Conservation (phyloP, 345 rosid species). For the Salix udensis region DNA sequence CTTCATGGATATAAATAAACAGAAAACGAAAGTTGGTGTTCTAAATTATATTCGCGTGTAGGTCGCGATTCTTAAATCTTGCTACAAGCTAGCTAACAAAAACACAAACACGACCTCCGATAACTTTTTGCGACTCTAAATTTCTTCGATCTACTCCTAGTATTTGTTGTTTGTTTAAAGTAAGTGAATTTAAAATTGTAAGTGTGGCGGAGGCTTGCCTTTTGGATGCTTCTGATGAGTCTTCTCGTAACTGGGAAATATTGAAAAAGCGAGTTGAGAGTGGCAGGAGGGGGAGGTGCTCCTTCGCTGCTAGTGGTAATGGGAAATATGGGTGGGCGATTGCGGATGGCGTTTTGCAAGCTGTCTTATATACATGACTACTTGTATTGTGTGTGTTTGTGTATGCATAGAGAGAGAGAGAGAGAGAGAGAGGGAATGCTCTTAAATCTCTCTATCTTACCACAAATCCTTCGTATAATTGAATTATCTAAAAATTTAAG, state of each 20-base stretch:
- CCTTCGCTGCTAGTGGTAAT: constrained; percentile 13
- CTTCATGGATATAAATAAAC: constrained; percentile 2
- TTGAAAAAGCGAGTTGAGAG: not conserved
- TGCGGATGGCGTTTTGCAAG: constrained; percentile 47
- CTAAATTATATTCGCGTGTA: not conserved
- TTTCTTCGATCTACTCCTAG: not conserved
- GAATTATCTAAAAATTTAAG: too few relatives aligned
- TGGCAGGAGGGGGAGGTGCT: not conserved
- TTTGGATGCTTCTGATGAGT: constrained; percentile 30
- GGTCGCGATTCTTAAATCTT: not conserved
- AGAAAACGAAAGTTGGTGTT: not conserved
- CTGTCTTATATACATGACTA: constrained; percentile 31
- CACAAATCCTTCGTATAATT: not conserved
- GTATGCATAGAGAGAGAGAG: too few relatives aligned
- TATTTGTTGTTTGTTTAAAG: not conserved
- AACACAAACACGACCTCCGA: constrained; percentile 37
- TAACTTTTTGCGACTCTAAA: not conserved
- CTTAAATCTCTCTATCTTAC: not conserved
- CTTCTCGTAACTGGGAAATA: constrained; percentile 1
- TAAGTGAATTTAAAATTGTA: not conserved
- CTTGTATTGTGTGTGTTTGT: not conserved
- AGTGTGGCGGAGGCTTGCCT: constrained; percentile 11
- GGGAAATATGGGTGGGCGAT: not conserved
- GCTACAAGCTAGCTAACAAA: not conserved
- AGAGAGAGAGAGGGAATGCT: not conserved